phyloP scores from a whole-genome alignment of 805 yeast species.

The Wickerhamomyces tratensis region DNA sequence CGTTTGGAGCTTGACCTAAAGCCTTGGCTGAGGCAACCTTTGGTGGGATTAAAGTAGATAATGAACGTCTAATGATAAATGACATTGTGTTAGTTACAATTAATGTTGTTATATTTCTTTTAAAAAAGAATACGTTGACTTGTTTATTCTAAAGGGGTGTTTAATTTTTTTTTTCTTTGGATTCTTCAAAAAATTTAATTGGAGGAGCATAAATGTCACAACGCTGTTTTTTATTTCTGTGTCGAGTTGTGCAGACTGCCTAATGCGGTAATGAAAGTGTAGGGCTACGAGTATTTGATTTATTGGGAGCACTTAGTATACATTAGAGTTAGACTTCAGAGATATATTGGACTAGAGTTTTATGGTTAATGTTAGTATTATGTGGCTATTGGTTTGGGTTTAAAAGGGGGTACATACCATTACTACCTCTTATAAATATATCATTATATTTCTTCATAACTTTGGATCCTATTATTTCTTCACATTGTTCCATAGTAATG shows the following conservation, averaged over 20 bases:
- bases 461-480: slow-evolving; percentile 49
- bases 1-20: slow-evolving; percentile 92
- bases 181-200: slow-evolving; percentile 3
- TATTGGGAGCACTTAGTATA: too few relatives aligned
- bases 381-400: slow-evolving; percentile 2
- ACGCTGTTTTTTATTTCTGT: too few relatives aligned
- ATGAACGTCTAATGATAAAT: slow-evolving; percentile 81
- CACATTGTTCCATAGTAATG: slow-evolving; percentile 71
- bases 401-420: slow-evolving; percentile 40
- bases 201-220: slow-evolving; percentile 8
- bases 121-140: neutral
- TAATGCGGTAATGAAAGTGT: slow-evolving; percentile 1
- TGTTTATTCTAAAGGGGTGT: too few relatives aligned
- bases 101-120: neutral
- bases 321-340: slow-evolving; percentile 10
- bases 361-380: neutral
- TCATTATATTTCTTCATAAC: slow-evolving; percentile 53
- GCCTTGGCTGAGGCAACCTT: slow-evolving; percentile 94
- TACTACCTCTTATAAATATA: slow-evolving; percentile 81
- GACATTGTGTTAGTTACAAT: slow-evolving; percentile 39
- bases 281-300: too few relatives aligned
- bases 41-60: slow-evolving; percentile 96
- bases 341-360: slow-evolving; percentile 16
- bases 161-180: neutral
- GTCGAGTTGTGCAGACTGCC: slow-evolving; percentile 1